These are phyloP conservation scores for Cenchrus fungigraminus DNA, from an alignment of 176 grass and related monocot species.

Conservation along the genomic window DNA sequence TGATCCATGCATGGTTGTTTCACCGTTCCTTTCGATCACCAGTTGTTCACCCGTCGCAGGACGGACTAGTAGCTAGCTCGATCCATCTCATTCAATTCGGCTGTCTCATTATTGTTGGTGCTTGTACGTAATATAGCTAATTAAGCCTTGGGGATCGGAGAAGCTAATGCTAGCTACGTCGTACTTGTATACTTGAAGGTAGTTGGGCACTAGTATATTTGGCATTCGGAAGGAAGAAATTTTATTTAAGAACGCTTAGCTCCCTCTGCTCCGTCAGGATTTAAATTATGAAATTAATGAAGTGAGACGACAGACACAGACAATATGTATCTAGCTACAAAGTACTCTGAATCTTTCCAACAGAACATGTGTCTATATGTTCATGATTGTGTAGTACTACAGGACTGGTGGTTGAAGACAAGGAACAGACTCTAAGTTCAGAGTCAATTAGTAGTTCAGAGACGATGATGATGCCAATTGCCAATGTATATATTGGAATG, in stretches of 20 bases:
- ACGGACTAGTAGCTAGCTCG: too few species aligned
- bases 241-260: background rate
- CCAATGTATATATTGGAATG: too few species aligned
- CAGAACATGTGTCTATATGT: background rate
- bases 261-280: background rate
- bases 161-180: background rate
- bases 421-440: too few species aligned
- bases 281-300: background rate
- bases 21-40: slow-evolving; percentile 21
- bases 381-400: background rate
- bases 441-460: too few species aligned
- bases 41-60: slow-evolving; percentile 17
- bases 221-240: too few species aligned
- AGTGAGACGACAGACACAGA: background rate
- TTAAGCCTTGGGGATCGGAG: too few species aligned
- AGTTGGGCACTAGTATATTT: too few species aligned
- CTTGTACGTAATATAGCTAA: too few species aligned
- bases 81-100: background rate
- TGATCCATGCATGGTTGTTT: slow-evolving; percentile 12
- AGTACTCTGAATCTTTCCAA: too few species aligned
- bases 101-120: background rate
- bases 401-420: too few species aligned
- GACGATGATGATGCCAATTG: too few species aligned
- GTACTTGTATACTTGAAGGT: too few species aligned
- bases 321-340: background rate